Conservation (phyloP, 1,284 basidiomycete species). For the Apiotrichum siamense region DNA sequence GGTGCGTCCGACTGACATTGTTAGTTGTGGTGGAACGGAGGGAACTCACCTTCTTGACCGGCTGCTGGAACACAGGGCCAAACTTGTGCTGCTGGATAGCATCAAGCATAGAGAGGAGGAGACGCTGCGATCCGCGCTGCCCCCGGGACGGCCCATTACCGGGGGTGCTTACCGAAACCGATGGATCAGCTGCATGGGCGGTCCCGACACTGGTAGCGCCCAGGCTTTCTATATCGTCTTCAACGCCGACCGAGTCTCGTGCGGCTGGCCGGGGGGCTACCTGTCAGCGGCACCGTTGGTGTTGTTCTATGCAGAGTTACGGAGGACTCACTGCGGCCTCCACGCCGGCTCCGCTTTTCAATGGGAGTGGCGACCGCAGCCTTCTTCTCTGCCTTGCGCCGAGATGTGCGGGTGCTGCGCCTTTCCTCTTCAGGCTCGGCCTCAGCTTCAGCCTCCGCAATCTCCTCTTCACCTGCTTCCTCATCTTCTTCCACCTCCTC, state of each 20-base stretch:
- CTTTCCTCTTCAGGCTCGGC: constrained; percentile 25
- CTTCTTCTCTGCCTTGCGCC: constrained; percentile 21
- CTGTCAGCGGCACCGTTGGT: constrained; percentile 26
- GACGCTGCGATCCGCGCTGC: constrained; percentile 57
- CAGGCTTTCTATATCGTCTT: constrained; percentile 13
- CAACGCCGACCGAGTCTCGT: constrained; percentile 23
- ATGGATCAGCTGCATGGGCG: constrained; percentile 9
- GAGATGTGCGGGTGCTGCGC: constrained; percentile 22
- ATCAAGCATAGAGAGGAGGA: constrained; percentile 71
- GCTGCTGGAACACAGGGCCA: constrained; percentile 83
- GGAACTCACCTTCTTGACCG: constrained; percentile 61
- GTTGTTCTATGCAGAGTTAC: neutral
- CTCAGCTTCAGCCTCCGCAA: constrained; percentile 15
- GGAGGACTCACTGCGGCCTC: constrained; percentile 14
- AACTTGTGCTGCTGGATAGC: constrained; percentile 76
- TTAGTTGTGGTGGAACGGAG: neutral
- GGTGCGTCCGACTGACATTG: constrained; percentile 51
- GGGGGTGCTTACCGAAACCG: neutral
- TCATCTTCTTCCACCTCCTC: constrained; percentile 24
- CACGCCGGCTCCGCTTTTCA: constrained; percentile 13
- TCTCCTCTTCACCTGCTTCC: constrained; percentile 8
- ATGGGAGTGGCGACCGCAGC: constrained; percentile 9
- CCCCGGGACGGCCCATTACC: constrained; percentile 4
- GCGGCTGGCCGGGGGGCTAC: constrained; percentile 26
- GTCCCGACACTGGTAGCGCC: constrained; percentile 8